A percentile compares a stretch with the other conserved stretches of the same genome.
Evolutionary conservation across 371 early-diverging fungal species (phyloP).

Genomic region (Furculomyces boomerangus): DNA sequence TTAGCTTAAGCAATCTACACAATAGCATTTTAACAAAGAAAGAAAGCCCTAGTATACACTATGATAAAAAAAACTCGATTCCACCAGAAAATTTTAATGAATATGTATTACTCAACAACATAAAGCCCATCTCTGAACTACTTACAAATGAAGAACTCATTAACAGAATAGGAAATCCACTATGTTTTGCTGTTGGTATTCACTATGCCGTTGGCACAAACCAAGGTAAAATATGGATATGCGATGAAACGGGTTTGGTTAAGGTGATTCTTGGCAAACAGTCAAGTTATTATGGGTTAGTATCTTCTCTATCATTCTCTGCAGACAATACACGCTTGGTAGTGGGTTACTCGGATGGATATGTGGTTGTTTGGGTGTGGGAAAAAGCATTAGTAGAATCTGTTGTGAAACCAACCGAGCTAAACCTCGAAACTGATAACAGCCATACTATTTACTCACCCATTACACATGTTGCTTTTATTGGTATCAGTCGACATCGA

Average conservation of each 20-base stretch:
- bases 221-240: neutral
- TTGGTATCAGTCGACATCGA: conserved; percentile 20
- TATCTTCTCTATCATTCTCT: conserved; percentile 7
- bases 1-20: too few relatives aligned
- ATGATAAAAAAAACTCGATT: too few relatives aligned
- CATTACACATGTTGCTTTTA: conserved; percentile 14
- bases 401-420: conserved; percentile 10
- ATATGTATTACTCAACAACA: too few relatives aligned
- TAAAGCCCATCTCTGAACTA: neutral
- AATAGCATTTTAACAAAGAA: too few relatives aligned
- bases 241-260: neutral
- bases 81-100: too few relatives aligned
- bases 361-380: conserved; percentile 22
- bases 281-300: neutral
- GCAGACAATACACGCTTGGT: conserved; percentile 9
- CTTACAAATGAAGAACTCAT: neutral
- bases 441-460: neutral
- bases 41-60: too few relatives aligned
- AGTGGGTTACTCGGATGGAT: conserved; percentile 16
- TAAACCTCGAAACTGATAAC: conserved; percentile 7
- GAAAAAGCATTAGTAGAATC: conserved; percentile 10
- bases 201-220: conserved; percentile 1
- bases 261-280: conserved; percentile 1
- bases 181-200: conserved; percentile 1
- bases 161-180: neutral